These are phyloP conservation scores for Russula sp. DNA, from an alignment of 768 basidiomycete species.

Conservation along the genomic window DNA sequence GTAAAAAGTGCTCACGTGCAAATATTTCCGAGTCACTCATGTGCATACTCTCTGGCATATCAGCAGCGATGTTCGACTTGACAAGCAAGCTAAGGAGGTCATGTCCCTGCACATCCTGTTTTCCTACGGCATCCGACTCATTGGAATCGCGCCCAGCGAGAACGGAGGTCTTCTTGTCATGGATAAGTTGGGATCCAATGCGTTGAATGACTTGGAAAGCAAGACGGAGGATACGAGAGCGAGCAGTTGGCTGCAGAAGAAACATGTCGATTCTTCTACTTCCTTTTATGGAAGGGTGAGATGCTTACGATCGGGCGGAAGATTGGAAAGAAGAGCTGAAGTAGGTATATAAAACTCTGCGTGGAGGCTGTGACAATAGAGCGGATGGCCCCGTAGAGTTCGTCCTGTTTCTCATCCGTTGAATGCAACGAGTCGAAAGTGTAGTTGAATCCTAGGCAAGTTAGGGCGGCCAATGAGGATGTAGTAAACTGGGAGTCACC, in stretches of 20 bases:
- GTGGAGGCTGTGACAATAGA: conserved; percentile 24
- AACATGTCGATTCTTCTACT: neutral
- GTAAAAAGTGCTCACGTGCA: conserved; percentile 20
- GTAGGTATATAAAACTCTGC: conserved; percentile 25
- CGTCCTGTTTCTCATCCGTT: conserved; percentile 20
- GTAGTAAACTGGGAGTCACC: conserved; percentile 4
- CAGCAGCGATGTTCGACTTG: conserved; percentile 28
- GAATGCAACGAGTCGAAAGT: conserved; percentile 29
- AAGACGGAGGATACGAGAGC: conserved; percentile 18
- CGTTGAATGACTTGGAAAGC: conserved; percentile 39
- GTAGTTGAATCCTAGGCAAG: conserved; percentile 34
- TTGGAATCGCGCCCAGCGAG: conserved; percentile 2
- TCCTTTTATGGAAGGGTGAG: neutral
- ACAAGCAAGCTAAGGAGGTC: conserved; percentile 29
- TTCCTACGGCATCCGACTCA: conserved; percentile 4
- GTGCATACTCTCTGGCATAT: conserved; percentile 23
- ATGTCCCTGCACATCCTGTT: conserved; percentile 20
- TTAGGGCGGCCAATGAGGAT: neutral
- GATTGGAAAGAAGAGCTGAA: conserved; percentile 32
- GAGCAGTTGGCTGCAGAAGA: conserved; percentile 23
- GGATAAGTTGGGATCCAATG: conserved; percentile 44
- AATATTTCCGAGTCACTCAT: conserved; percentile 29
- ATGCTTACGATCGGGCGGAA: conserved; percentile 35
- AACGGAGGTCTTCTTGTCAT: conserved; percentile 40
- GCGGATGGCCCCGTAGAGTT: conserved; percentile 30